These are phyloP conservation scores for Annulohypoxylon bovei DNA, from an alignment of 495 filamentous ascomycete species.

Conservation along the genomic window DNA sequence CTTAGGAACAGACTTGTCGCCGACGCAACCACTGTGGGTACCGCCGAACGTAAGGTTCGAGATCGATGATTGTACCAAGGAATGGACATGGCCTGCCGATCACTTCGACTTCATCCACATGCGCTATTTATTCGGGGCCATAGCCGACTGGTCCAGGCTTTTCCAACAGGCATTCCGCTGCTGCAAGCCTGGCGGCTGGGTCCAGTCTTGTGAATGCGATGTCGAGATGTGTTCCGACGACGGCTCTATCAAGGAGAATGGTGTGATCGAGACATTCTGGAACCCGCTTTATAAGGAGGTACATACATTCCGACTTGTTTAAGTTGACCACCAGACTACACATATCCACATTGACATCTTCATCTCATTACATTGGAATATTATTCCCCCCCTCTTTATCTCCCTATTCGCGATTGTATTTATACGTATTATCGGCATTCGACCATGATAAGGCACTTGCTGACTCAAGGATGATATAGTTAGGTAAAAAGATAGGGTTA, in stretches of 20 bases:
- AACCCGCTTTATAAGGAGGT: constrained; percentile 19
- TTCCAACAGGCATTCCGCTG: constrained; percentile 39
- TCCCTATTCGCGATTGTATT: neutral
- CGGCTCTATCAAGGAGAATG: constrained; percentile 30
- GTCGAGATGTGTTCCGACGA: constrained; percentile 42
- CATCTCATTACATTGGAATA: no score
- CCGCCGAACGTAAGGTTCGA: constrained; percentile 66
- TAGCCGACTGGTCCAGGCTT: constrained; percentile 65
- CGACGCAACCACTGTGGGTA: constrained; percentile 59
- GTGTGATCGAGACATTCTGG: constrained; percentile 16
- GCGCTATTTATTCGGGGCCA: constrained; percentile 64
- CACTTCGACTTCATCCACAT: constrained; percentile 74
- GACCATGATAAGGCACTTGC: neutral
- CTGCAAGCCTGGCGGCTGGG: constrained; percentile 42
- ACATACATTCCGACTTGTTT: neutral
- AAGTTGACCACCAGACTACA: neutral
- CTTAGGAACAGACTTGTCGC: constrained; percentile 65
- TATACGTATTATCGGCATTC: neutral
- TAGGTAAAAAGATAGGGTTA: constrained; percentile 1
- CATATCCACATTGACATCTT: neutral
- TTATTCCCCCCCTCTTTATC: neutral
- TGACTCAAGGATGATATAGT: constrained; percentile 2
- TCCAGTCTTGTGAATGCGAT: constrained; percentile 46
- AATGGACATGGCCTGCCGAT: constrained; percentile 62
- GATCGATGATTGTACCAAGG: constrained; percentile 64